Evolutionary conservation across 1,139 yeast genomes (phyloP).

Genomic region (Saccharomyces hybrid): DNA sequence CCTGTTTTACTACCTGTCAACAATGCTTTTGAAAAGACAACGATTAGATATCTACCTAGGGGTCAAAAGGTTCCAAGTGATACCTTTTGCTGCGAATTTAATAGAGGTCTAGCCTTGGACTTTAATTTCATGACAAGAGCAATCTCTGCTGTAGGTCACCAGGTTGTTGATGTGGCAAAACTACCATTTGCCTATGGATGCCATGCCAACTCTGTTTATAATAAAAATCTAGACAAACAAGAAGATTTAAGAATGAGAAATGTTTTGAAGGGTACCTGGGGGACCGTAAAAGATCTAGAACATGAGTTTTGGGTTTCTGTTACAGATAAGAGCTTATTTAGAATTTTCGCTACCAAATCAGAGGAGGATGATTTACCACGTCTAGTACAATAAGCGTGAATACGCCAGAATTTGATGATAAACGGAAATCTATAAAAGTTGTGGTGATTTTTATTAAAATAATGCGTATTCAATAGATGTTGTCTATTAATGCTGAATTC

Average conservation of each 20-base stretch:
- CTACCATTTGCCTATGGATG: constrained; percentile 29
- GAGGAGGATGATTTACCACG: not conserved
- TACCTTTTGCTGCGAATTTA: constrained; percentile 45
- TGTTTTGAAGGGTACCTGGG: constrained; percentile 28
- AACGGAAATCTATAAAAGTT: not conserved
- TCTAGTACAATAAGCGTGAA: not conserved
- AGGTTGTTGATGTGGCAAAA: constrained; percentile 16
- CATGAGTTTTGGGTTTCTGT: constrained; percentile 12
- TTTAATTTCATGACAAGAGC: constrained; percentile 35
- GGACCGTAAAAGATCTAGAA: constrained; percentile 19
- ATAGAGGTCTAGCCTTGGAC: constrained; percentile 43
- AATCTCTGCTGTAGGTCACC: constrained; percentile 24
- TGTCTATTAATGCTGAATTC: not conserved
- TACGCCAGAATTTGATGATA: not conserved
- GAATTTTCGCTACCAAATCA: not conserved
- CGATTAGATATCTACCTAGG: constrained; percentile 42
- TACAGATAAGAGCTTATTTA: not conserved
- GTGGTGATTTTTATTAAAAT: too few species aligned
- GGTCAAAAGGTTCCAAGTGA: constrained; percentile 39
- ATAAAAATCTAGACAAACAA: constrained; percentile 30
- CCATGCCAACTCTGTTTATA: constrained; percentile 31
- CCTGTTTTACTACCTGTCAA: constrained; percentile 59
- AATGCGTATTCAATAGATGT: not conserved
- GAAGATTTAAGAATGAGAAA: constrained; percentile 18
- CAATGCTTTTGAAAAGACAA: constrained; percentile 41